Evolutionary conservation across 148 eudicot genomes (phyloP).

Genomic region (Heliamphora exappendiculata): DNA sequence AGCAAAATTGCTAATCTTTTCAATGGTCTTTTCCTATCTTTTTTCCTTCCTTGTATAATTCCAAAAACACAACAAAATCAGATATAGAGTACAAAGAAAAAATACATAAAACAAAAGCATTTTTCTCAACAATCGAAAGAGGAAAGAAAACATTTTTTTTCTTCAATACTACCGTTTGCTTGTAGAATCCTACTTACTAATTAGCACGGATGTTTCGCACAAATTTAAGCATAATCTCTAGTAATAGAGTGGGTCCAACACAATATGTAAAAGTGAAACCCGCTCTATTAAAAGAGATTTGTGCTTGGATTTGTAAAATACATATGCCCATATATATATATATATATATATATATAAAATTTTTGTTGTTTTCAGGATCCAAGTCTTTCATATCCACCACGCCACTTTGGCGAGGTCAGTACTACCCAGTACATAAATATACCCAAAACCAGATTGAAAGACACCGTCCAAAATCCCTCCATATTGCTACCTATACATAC

Average conservation of each 20-base stretch:
- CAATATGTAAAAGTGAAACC: not conserved
- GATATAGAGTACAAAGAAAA: not conserved
- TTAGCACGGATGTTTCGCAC: too few species aligned
- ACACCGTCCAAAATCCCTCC: not conserved
- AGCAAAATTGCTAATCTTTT: too few species aligned
- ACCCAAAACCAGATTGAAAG: slow-evolving; percentile 1
- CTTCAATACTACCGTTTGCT: not conserved
- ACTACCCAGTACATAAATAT: not conserved
- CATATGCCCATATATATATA: too few species aligned
- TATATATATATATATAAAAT: not conserved
- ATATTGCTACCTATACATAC: not conserved
- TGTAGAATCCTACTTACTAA: too few species aligned
- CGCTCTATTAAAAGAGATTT: not conserved
- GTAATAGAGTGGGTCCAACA: not conserved
- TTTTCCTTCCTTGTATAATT: not conserved
- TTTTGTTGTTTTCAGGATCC: not conserved
- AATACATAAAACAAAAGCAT: not conserved
- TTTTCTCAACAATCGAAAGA: too few species aligned
- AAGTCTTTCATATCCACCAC: not conserved
- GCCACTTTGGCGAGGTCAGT: not conserved
- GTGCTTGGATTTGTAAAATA: not conserved
- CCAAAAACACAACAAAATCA: not conserved
- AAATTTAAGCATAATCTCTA: too few species aligned
- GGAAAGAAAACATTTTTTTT: too few species aligned
- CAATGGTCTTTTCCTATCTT: not conserved